Percentiles rank a stretch among this genome's conserved stretches.
Evolutionary conservation across 768 basidiomycete species (phyloP).

Genomic region (Podaxis sp.): DNA sequence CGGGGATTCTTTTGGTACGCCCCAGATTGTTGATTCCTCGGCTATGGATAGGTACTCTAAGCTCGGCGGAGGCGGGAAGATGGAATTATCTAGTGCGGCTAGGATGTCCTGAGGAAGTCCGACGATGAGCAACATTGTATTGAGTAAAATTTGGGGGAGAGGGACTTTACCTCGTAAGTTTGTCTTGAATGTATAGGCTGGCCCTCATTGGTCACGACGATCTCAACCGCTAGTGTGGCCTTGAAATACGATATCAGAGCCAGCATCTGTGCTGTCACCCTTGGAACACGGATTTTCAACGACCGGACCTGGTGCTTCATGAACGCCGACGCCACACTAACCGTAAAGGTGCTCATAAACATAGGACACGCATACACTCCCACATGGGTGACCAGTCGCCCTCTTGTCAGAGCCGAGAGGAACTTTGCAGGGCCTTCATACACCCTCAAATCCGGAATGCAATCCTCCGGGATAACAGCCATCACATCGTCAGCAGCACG

Average conservation of each 20-base stretch:
- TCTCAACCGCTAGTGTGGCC: conserved; percentile 4
- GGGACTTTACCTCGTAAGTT: conserved; percentile 1
- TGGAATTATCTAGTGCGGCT: neutral
- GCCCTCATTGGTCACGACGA: conserved; percentile 4
- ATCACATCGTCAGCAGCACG: conserved; percentile 4
- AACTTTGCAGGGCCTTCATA: conserved; percentile 8
- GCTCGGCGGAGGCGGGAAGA: conserved; percentile 1
- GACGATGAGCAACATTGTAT: neutral
- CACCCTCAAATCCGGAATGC: conserved; percentile 9
- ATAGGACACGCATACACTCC: neutral
- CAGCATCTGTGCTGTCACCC: neutral
- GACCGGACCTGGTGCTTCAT: conserved; percentile 4
- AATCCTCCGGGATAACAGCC: neutral
- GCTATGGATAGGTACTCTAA: conserved; percentile 7
- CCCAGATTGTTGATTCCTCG: neutral
- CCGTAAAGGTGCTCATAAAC: neutral
- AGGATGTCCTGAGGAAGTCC: neutral
- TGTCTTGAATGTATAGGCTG: neutral
- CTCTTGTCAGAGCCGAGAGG: neutral
- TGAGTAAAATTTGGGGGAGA: neutral
- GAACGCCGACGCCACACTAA: conserved; percentile 1
- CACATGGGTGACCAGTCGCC: conserved; percentile 8
- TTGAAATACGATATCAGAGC: conserved; percentile 11
- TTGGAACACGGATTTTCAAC: conserved; percentile 7
- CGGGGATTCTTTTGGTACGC: neutral